Conservation (phyloP, 129 eudicot species). For the Escallonia herrerae region DNA sequence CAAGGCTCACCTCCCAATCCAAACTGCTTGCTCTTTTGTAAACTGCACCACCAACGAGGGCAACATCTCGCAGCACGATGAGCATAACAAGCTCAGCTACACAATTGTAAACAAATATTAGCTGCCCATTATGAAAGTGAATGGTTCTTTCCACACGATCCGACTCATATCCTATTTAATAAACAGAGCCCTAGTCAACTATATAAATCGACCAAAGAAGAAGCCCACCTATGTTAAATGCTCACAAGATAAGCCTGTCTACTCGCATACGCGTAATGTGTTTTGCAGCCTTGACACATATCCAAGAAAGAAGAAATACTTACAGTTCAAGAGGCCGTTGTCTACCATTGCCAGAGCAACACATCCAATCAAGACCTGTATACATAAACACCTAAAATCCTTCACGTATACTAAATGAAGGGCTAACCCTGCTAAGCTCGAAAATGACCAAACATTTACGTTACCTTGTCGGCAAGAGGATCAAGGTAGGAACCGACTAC, state of each 20-base stretch:
- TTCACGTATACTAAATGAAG: background rate
- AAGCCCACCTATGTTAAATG: background rate
- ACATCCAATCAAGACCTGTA: conserved; percentile 82
- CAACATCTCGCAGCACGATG: conserved; percentile 78
- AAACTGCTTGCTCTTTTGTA: conserved; percentile 79
- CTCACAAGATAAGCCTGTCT: background rate
- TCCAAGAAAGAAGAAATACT: conserved; percentile 24
- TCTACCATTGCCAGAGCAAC: conserved; percentile 96
- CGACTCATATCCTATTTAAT: background rate
- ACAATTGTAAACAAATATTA: conserved; percentile 16
- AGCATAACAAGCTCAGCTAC: conserved; percentile 91
- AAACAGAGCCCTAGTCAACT: background rate
- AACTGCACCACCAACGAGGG: conserved; percentile 88
- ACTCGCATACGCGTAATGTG: background rate
- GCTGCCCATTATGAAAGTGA: conserved; percentile 1
- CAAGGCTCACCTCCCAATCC: conserved; percentile 47
- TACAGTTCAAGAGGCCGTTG: conserved; percentile 76
- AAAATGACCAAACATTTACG: conserved; percentile 5
- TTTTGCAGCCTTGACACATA: background rate
- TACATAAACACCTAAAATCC: background rate
- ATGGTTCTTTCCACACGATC: background rate
- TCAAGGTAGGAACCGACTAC: conserved; percentile 99
- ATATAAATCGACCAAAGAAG: background rate
- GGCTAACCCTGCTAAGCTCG: conserved; percentile 1
- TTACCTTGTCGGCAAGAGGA: conserved; percentile 98